Percentiles rank a stretch among this genome's conserved stretches.
Conservation (phyloP, 2,329 filamentous ascomycete species). For the Pseudogymnoascus verrucosus region DNA sequence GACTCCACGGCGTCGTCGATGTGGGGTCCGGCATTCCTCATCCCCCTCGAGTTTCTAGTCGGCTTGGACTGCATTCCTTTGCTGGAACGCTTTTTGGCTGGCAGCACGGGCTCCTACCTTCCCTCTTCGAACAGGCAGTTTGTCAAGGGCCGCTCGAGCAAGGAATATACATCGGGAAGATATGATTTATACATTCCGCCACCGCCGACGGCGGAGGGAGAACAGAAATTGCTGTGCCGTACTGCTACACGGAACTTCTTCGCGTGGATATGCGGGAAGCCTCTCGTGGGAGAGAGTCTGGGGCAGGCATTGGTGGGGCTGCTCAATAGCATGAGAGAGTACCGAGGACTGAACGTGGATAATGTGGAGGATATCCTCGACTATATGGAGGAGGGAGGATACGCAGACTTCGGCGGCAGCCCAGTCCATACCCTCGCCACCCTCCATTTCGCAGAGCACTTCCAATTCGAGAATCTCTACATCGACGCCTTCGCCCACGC, state of each 20-base stretch:
- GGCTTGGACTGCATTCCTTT: slow-evolving; percentile 51
- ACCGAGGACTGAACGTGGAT: slow-evolving; percentile 44
- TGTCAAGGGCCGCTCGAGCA: not conserved
- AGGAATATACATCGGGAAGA: not conserved
- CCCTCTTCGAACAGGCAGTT: not conserved
- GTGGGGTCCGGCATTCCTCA: slow-evolving; percentile 58
- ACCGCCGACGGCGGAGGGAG: slow-evolving; percentile 43
- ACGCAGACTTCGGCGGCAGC: slow-evolving; percentile 56
- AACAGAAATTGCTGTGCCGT: slow-evolving; percentile 54
- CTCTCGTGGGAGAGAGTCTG: slow-evolving; percentile 60
- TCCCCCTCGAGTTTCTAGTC: slow-evolving; percentile 52
- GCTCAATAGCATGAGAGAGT: slow-evolving; percentile 57
- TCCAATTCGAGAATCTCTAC: slow-evolving; percentile 57
- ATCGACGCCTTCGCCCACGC: slow-evolving; percentile 69
- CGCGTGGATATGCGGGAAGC: slow-evolving; percentile 57
- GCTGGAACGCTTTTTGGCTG: slow-evolving; percentile 42
- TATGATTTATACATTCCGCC: slow-evolving; percentile 63
- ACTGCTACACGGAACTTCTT: slow-evolving; percentile 67
- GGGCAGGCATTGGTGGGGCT: slow-evolving; percentile 56
- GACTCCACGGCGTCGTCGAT: slow-evolving; percentile 45
- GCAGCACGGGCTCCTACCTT: not conserved
- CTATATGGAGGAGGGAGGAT: slow-evolving; percentile 63
- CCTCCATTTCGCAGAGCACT: slow-evolving; percentile 59
- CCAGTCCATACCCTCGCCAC: slow-evolving; percentile 61
- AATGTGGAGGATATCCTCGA: slow-evolving; percentile 53